phyloP scores from a whole-genome alignment of 164 flowering plant species.

The Pachysandra terminalis region DNA sequence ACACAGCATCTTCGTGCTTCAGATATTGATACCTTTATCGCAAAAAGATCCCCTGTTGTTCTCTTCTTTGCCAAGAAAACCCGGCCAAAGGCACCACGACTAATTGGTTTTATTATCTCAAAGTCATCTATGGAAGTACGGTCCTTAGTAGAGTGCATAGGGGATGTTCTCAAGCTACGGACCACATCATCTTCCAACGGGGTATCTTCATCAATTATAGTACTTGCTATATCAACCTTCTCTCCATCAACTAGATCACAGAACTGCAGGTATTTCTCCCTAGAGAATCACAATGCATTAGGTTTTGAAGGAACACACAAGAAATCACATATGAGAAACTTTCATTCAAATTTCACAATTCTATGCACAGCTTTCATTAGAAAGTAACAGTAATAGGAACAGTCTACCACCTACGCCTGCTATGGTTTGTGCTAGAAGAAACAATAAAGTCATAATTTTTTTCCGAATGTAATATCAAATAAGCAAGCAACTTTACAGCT shows the following conservation, averaged over 20 bases:
- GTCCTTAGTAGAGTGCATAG: conserved; percentile 71
- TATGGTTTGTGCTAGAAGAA: background rate
- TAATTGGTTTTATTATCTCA: conserved; percentile 97
- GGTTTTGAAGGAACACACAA: background rate
- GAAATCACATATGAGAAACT: background rate
- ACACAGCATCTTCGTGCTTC: too few relatives aligned
- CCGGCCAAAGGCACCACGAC: conserved; percentile 99
- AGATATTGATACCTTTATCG: conserved; percentile 70
- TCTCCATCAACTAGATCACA: conserved; percentile 89
- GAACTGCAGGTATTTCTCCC: conserved; percentile 95
- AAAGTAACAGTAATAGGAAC: background rate
- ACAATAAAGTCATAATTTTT: background rate
- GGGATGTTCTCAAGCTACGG: conserved; percentile 91
- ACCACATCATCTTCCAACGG: conserved; percentile 94
- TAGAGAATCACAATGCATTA: conserved; percentile 23
- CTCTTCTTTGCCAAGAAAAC: conserved; percentile 96
- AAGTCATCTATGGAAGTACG: conserved; percentile 99
- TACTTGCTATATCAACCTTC: conserved; percentile 72
- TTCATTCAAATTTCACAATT: background rate
- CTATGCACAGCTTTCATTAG: background rate
- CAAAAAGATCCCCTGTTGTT: conserved; percentile 98
- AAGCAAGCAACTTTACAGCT: conserved; percentile 3
- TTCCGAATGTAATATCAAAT: background rate
- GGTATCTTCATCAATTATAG: conserved; percentile 88
- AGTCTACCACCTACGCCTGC: background rate